Evolutionary conservation across 306 rosid genomes (phyloP).

Genomic region (Vachellia collinsii): DNA sequence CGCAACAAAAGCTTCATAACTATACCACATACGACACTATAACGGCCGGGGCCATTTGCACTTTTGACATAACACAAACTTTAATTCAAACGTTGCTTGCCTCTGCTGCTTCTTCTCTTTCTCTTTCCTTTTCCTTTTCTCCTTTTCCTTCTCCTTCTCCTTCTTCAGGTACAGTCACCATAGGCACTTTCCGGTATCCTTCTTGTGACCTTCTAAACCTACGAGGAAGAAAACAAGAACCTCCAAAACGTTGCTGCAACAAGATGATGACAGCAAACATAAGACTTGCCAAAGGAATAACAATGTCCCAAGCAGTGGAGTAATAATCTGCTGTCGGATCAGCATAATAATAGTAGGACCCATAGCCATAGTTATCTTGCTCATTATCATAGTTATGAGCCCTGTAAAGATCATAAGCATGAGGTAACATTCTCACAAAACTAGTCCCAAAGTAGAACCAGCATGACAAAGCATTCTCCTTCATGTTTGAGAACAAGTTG

Average conservation of each 20-base stretch:
- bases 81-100: not conserved
- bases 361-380: not conserved
- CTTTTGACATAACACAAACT: not conserved
- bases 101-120: not conserved
- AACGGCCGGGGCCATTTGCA: not conserved
- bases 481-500: conserved; percentile 39
- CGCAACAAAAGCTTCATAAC: not conserved
- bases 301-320: conserved; percentile 48
- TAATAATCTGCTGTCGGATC: conserved; percentile 36
- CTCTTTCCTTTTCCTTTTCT: not conserved
- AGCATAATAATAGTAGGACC: conserved; percentile 38
- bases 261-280: conserved; percentile 42
- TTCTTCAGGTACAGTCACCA: not conserved
- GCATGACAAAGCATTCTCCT: conserved; percentile 38
- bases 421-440: conserved; percentile 48
- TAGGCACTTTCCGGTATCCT: conserved; percentile 3
- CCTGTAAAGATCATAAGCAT: conserved; percentile 55
- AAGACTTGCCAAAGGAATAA: conserved; percentile 36
- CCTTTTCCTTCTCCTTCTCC: not conserved
- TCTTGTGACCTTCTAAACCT: conserved; percentile 2
- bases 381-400: conserved; percentile 32
- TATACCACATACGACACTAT: not conserved
- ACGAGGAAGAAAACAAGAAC: not conserved
- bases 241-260: conserved; percentile 20
- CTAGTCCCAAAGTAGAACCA: conserved; percentile 54